Conservation (phyloP, 148 eudicot species). For the Vaccinium macrocarpon region DNA sequence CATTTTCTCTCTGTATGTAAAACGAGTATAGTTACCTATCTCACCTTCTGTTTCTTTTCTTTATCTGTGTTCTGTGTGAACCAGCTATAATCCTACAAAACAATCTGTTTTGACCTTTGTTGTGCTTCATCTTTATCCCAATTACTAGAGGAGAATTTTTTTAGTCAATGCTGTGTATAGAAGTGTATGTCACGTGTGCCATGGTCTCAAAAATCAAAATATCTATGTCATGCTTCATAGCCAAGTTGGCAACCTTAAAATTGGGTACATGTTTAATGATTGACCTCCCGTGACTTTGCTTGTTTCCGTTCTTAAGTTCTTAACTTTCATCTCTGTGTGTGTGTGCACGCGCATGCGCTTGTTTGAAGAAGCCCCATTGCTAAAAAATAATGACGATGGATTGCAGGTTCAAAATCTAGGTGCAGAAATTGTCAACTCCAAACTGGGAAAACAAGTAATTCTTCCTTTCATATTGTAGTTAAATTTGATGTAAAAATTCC, state of each 20-base stretch:
- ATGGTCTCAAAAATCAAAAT: neutral
- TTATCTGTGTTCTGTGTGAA: neutral
- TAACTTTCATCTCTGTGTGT: neutral
- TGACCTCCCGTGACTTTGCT: neutral
- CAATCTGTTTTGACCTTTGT: neutral
- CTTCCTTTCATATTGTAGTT: constrained; percentile 1
- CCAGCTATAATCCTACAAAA: neutral
- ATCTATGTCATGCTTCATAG: neutral
- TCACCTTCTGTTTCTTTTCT: neutral
- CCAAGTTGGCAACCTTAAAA: neutral
- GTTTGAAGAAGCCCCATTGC: neutral
- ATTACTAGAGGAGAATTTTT: neutral
- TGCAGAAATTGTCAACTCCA: constrained; percentile 91
- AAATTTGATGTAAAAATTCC: neutral
- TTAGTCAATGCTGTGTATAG: neutral
- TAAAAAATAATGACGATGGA: neutral
- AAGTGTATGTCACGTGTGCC: neutral
- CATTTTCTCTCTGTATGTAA: neutral
- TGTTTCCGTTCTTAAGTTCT: neutral
- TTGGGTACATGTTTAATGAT: neutral
- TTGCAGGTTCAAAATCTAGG: constrained; percentile 93
- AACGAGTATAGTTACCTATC: neutral
- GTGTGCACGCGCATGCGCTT: neutral
- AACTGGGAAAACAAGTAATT: constrained; percentile 90
- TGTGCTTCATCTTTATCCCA: neutral